Base-by-base conservation (phyloP, 768 basidiomycete genomes). In the Termitomyces sp. region DNA sequence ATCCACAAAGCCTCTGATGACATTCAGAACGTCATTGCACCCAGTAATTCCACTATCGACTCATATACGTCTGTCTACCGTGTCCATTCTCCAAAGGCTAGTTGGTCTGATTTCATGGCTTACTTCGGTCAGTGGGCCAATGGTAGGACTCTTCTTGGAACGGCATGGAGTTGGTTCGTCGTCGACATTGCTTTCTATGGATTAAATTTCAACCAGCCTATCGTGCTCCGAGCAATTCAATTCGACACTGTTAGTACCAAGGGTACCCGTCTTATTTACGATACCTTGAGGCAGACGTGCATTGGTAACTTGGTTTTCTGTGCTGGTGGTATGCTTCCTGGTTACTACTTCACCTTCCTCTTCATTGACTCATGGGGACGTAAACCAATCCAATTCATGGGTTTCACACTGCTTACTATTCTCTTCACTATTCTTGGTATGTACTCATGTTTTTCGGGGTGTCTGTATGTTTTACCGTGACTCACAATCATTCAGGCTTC, bases 181-280 rank as follows among this genome's bases (percentile, higher is more conserved):
- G 80, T 93, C 23, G 91, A 91, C 62, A 85, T 94, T 53, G 91
- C 91, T 10, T 94, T 91, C 74, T 94, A 94, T 67, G 92, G 91
- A 52, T 80, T 95, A 33, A 87, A 90, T 55, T 79, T 96, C 55
- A 95, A 94, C 73, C 88, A 84, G 4, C 77, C 82, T 30, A 82
- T 85, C 66, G 87, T 95, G 60, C 76, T 95, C 49, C 68, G 73
- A 52, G 80, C 86, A 31, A 92, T 94, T 64, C 83, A 85, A 33
- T 91, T 87, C 66, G 90, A 90, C 50, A 67, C 69, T 6, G 9
- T 14, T 10, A 61, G 5, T 37, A 60, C 66, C 10, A 65, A 58
- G 4, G 73, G 78, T 45, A 60, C 70, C 40, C 65, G 57, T 40
- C 70, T 68, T 28, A 75, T 86, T 17, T 91, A 83, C 67, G 59